A percentile compares a stretch with the other conserved stretches of the same genome.
Conservation (phyloP, 306 rosid species). For the Prunus davidiana region DNA sequence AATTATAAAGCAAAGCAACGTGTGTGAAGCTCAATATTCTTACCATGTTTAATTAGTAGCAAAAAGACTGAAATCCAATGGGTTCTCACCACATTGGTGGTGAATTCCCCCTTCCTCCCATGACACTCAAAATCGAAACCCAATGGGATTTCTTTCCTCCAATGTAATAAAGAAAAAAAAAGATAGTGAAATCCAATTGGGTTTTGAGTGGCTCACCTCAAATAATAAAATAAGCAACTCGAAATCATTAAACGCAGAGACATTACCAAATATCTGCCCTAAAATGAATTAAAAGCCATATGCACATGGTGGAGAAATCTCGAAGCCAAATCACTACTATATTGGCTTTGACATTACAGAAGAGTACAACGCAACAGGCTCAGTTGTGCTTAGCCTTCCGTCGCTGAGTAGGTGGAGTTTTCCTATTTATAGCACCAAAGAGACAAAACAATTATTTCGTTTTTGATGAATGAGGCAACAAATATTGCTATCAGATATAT, state of each 20-base stretch:
- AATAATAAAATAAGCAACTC: neutral
- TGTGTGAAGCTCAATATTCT: no score
- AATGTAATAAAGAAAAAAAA: neutral
- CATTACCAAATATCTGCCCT: conserved; percentile 11
- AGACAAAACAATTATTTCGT: conserved; percentile 9
- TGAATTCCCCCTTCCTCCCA: no score
- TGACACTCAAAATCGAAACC: no score
- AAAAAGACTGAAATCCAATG: no score
- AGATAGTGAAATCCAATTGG: neutral
- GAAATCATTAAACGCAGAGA: conserved; percentile 1
- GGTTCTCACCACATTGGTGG: no score
- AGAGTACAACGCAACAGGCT: no score
- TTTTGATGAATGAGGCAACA: conserved; percentile 24
- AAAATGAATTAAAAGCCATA: neutral
- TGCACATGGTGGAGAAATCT: no score
- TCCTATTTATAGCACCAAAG: conserved; percentile 34
- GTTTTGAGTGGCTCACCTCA: neutral
- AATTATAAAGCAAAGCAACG: no score
- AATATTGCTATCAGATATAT: conserved; percentile 12
- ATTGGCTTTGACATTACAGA: neutral
- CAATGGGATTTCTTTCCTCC: no score
- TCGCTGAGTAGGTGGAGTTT: conserved; percentile 21
- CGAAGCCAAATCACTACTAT: neutral
- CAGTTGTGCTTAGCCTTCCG: neutral
- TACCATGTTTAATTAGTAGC: no score